A percentile compares a stretch with the other conserved stretches of the same genome.
Evolutionary conservation across 2,329 filamentous ascomycete genomes (phyloP).

Genomic region (Aureobasidium namibiae): DNA sequence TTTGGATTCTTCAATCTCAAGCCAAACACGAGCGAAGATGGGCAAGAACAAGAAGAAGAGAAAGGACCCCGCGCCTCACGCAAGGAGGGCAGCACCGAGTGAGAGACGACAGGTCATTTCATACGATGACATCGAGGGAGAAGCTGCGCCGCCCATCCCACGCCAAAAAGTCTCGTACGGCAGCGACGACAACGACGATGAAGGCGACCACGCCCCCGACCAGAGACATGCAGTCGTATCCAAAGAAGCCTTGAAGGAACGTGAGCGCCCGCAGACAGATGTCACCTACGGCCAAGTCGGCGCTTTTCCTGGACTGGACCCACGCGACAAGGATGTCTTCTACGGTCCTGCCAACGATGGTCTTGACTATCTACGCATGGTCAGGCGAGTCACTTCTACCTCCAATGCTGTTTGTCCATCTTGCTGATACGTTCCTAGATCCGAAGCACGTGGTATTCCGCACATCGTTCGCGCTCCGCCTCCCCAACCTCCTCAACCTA

Average conservation of each 20-base stretch:
- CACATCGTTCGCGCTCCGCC: constrained; percentile 57
- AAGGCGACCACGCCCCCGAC: background rate
- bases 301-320: constrained; percentile 58
- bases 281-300: constrained; percentile 63
- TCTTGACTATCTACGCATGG: constrained; percentile 61
- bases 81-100: constrained; percentile 17
- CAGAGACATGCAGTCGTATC: constrained; percentile 7
- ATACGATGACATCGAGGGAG: constrained; percentile 14
- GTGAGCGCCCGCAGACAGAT: constrained; percentile 42
- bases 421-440: constrained; percentile 40
- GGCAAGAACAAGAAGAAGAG: constrained; percentile 15
- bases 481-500: background rate
- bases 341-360: constrained; percentile 57
- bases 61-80: constrained; percentile 35
- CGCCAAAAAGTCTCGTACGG: constrained; percentile 14
- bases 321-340: constrained; percentile 54
- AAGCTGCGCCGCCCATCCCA: constrained; percentile 11
- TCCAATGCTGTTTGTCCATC: constrained; percentile 22
- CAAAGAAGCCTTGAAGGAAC: background rate
- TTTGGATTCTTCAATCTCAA: background rate
- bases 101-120: constrained; percentile 12
- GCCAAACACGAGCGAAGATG: background rate
- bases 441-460: constrained; percentile 67
- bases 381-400: constrained; percentile 50
- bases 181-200: constrained; percentile 7